A percentile compares a stretch with the other conserved stretches of the same genome.
Evolutionary conservation across 2,329 filamentous ascomycete genomes (phyloP).

Genomic region (Venturia effusa): DNA sequence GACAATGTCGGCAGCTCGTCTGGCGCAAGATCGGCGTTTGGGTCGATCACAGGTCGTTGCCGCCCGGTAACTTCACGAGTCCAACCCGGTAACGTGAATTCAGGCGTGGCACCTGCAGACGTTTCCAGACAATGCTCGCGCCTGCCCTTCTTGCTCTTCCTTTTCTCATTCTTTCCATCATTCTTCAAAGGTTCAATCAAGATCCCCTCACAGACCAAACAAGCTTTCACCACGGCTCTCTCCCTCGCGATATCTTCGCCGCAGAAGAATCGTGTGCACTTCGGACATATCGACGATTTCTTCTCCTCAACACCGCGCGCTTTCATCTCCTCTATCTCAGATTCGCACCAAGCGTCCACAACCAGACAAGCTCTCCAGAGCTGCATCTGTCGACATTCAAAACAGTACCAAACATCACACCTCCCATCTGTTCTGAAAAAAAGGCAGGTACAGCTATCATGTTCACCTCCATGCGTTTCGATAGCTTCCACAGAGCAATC

Average conservation of each 20-base stretch:
- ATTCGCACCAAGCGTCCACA: background rate
- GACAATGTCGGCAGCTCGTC: background rate
- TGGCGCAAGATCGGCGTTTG: background rate
- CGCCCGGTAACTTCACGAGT: background rate
- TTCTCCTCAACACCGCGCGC: background rate
- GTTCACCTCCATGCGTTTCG: background rate
- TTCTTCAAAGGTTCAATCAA: background rate
- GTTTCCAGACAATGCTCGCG: background rate
- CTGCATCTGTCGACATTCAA: background rate
- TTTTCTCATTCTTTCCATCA: background rate
- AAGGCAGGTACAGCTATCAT: background rate
- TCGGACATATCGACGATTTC: background rate
- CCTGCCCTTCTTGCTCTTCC: background rate
- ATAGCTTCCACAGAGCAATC: background rate
- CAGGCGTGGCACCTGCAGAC: background rate
- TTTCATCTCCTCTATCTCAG: background rate
- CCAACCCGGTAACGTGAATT: background rate
- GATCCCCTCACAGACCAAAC: background rate
- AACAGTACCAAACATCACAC: background rate
- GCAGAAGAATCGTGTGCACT: background rate
- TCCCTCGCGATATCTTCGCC: background rate
- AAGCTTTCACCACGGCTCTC: background rate
- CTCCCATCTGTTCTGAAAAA: background rate
- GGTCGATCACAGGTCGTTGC: background rate
- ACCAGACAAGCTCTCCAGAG: background rate